Conservation (phyloP, 2,329 filamentous ascomycete genomes). For the Microdochium trichocladiopsis region DNA sequence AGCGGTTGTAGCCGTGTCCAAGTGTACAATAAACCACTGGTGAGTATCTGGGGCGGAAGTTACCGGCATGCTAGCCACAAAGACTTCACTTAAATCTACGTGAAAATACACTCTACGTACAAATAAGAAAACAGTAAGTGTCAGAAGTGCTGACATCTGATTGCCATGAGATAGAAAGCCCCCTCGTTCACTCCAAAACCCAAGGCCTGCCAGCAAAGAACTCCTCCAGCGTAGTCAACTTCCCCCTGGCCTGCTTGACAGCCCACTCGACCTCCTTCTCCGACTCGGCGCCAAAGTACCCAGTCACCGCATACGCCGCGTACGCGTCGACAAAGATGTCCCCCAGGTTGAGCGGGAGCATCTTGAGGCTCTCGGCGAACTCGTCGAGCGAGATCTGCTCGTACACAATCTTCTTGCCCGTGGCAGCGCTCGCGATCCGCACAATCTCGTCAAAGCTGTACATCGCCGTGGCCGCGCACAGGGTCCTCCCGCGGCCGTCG, state of each 20-base stretch:
- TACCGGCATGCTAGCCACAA: no score
- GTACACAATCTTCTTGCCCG: constrained; percentile 24
- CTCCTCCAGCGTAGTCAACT: constrained; percentile 8
- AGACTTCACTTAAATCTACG: no score
- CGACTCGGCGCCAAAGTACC: constrained; percentile 5
- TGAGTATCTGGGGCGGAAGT: no score
- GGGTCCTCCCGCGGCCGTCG: constrained; percentile 22
- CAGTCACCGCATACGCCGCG: constrained; percentile 3
- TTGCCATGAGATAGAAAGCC: neutral
- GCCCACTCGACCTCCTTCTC: constrained; percentile 6
- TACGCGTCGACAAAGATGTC: constrained; percentile 5
- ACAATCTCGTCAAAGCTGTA: constrained; percentile 29
- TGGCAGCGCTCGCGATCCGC: constrained; percentile 26
- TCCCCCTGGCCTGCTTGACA: constrained; percentile 5
- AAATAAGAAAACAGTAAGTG: no score
- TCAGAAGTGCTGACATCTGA: no score
- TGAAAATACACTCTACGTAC: no score
- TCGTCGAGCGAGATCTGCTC: constrained; percentile 7
- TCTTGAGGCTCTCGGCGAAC: constrained; percentile 2
- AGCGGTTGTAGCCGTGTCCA: no score
- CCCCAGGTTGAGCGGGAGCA: neutral
- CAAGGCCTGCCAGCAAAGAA: constrained; percentile 5
- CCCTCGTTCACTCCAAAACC: neutral
- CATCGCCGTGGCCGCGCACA: constrained; percentile 34
- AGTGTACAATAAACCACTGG: no score